phyloP scores from a whole-genome alignment of 2,329 filamentous ascomycete genomes.

The Parasarocladium wereldwijsianum region DNA sequence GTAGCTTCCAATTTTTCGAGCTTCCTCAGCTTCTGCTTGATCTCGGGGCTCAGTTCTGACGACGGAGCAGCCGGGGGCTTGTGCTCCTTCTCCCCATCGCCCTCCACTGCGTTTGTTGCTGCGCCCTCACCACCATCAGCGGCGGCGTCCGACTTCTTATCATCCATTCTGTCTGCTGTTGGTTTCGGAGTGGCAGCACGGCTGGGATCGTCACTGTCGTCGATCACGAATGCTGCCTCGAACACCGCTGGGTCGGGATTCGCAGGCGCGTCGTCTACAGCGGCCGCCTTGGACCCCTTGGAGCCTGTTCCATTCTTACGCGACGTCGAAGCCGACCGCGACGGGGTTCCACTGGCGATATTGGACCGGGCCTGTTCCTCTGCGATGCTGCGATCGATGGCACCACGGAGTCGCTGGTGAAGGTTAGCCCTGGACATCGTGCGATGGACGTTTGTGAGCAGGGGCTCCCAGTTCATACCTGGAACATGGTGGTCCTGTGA shows the following conservation, averaged over 20 bases:
- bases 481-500: slow-evolving; percentile 8
- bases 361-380: slow-evolving; percentile 65
- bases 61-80: slow-evolving; percentile 4
- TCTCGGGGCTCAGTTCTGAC: slow-evolving; percentile 54
- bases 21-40: slow-evolving; percentile 62
- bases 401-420: slow-evolving; percentile 61
- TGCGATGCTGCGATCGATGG: slow-evolving; percentile 75
- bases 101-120: slow-evolving; percentile 9
- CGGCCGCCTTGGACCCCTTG: slow-evolving; percentile 24
- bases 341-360: slow-evolving; percentile 25
- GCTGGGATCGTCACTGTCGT: slow-evolving; percentile 60
- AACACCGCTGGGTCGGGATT: slow-evolving; percentile 79
- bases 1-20: slow-evolving; percentile 81
- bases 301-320: slow-evolving; percentile 23
- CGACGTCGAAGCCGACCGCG: slow-evolving; percentile 21
- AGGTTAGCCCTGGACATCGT: neutral
- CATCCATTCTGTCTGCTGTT: slow-evolving; percentile 11
- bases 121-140: slow-evolving; percentile 10
- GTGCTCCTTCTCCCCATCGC: slow-evolving; percentile 10
- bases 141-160: slow-evolving; percentile 6
- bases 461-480: slow-evolving; percentile 3
- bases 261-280: slow-evolving; percentile 18
- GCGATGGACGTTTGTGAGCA: no score
- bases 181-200: slow-evolving; percentile 43
- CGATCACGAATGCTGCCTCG: slow-evolving; percentile 73